Evolutionary conservation across 768 basidiomycete species (phyloP), one percentile per base, ranked within the genome.

Genomic region (Lactarius tabidus): DNA sequence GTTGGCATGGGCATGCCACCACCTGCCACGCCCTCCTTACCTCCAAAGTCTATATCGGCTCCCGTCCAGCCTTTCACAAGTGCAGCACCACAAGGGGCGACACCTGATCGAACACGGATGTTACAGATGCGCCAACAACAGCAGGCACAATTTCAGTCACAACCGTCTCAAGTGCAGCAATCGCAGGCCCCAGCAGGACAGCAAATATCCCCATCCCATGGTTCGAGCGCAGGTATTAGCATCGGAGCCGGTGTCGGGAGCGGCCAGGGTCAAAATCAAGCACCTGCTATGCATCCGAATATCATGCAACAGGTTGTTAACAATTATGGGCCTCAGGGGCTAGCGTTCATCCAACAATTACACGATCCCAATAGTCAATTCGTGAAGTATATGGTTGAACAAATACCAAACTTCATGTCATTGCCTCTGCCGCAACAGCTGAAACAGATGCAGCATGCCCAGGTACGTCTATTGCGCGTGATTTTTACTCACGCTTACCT

Each of bases 1-100:
- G 65, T 70, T 54, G 74, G 72, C 48, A 77, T 75, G 12, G 73
- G 70, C 33, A 75, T 71, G 70, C 74, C 74, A 23, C 72, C 72
- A 26, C 67, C 65, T 5, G 55, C 64, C 17, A 62, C 59, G 2
- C 62, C 66, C 38, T 39, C 66, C 6, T 36, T 57, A 18, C 58
- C 48, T 29, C 26, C 64, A 1, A 66, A 66, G 35, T 36, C 67
- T 33, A 29, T 67, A 35, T 56, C 54, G 41, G 8, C 59, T 38
- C 54, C 63, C 6, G n/a, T 39, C 23, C 59, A 57, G 26, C 36
- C 63, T 20, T 65, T 64, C 53, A 4, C 63, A 10, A 54, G 57
- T 33, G 35, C 28, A 8, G 20, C 23, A 17, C 9, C 63, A 38
- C 66, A 53, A 23, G 57, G 51, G 36, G 41, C 63, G 43, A 60